A percentile compares a stretch with the other conserved stretches of the same genome.
These are phyloP conservation scores for Mycena galericulata DNA, from an alignment of 768 basidiomycete genomes.

Conservation along the genomic window DNA sequence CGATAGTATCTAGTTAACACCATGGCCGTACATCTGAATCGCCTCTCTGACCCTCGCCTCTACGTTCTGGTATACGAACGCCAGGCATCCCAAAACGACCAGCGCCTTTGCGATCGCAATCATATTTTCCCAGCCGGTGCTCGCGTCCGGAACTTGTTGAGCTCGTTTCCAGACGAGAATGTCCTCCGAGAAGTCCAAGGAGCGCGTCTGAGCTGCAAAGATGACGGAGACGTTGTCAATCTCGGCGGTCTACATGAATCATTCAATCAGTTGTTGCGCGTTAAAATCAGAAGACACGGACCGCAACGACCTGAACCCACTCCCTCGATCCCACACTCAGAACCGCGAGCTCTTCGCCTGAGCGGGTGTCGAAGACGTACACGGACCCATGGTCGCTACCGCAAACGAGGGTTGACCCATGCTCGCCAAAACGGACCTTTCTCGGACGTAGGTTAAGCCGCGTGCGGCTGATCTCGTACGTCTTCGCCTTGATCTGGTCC, in stretches of 20 bases:
- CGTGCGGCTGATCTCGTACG: not conserved
- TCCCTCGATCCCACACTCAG: conserved; percentile 13
- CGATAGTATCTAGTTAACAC: not conserved
- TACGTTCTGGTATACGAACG: conserved; percentile 10
- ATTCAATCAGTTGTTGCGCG: not conserved
- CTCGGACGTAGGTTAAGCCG: conserved; percentile 3
- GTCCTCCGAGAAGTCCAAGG: conserved; percentile 11
- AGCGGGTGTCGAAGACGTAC: conserved; percentile 17
- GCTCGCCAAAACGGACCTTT: conserved; percentile 9
- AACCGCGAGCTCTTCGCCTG: not conserved
- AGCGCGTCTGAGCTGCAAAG: conserved; percentile 14
- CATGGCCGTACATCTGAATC: not conserved
- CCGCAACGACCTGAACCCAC: conserved; percentile 15
- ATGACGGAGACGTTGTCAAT: conserved; percentile 7
- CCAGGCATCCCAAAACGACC: conserved; percentile 14
- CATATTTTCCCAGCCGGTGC: conserved; percentile 5
- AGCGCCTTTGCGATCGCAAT: not conserved
- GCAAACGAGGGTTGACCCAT: conserved; percentile 5
- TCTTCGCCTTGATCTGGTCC: conserved; percentile 3
- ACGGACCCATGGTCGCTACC: conserved; percentile 18
- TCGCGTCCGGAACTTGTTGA: not conserved
- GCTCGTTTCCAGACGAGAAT: conserved; percentile 21
- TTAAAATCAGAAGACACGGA: not conserved
- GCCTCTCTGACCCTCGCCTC: not conserved
- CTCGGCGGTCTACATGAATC: conserved; percentile 4